Percentiles rank a stretch among this genome's conserved stretches.
phyloP scores from a whole-genome alignment of 306 rosid species.

The Vicia sativa region DNA sequence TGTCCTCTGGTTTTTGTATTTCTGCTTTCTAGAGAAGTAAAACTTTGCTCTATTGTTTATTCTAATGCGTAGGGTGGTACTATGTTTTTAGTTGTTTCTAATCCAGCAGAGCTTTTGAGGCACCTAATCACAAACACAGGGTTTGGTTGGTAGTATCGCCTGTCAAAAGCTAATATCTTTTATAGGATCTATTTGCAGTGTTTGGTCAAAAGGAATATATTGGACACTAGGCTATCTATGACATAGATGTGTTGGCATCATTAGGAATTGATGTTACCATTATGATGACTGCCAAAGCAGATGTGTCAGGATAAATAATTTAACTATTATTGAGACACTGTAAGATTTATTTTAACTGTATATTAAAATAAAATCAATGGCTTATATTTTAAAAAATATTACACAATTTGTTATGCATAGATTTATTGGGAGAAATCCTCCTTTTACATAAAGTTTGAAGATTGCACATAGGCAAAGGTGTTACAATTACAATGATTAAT shows the following conservation, averaged over 20 bases:
- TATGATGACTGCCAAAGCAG: background rate
- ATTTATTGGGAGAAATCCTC: background rate
- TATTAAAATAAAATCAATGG: background rate
- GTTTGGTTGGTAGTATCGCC: background rate
- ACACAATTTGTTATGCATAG: too few species aligned
- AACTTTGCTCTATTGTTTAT: background rate
- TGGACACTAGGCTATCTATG: conserved; percentile 10
- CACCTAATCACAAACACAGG: conserved; percentile 1
- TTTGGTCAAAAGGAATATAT: conserved; percentile 4
- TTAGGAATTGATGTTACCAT: background rate
- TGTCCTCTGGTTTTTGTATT: conserved; percentile 4
- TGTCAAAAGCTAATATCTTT: background rate
- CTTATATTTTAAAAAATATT: background rate
- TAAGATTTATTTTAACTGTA: background rate
- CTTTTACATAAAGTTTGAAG: background rate
- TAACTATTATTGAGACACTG: background rate
- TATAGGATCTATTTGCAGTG: background rate
- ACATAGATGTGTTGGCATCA: background rate
- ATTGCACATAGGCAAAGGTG: background rate
- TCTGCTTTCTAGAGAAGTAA: background rate
- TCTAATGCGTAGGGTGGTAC: background rate
- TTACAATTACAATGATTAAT: background rate
- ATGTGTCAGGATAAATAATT: background rate
- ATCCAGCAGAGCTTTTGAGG: conserved; percentile 4
- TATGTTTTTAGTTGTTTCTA: background rate